Evolutionary conservation across 2,329 filamentous ascomycete genomes (phyloP).

Genomic region (Fusarium sp.): DNA sequence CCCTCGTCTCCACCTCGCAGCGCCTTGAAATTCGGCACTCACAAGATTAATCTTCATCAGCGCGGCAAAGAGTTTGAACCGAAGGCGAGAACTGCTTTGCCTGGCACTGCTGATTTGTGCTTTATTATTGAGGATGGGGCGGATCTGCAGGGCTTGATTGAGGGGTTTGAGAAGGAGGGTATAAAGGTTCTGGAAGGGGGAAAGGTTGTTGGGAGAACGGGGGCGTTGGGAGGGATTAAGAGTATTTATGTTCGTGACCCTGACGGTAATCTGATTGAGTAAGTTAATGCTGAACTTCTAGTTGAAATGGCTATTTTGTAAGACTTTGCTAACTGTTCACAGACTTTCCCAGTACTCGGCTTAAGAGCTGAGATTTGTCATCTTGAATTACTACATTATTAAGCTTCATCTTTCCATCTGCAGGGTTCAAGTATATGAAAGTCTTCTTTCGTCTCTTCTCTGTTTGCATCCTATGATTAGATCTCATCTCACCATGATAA

Average conservation of each 20-base stretch:
- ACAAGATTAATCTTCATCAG: conserved; percentile 70
- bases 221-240: conserved; percentile 61
- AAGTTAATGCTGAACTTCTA: conserved; percentile 50
- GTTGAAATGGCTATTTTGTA: rapidly evolving
- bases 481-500: neutral
- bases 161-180: conserved; percentile 50
- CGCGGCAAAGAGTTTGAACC: conserved; percentile 66
- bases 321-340: rapidly evolving
- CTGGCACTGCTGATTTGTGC: conserved; percentile 67
- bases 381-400: neutral
- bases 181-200: conserved; percentile 61
- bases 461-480: no score
- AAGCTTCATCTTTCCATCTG: rapidly evolving
- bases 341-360: conserved; percentile 4
- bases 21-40: conserved; percentile 63
- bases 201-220: conserved; percentile 61
- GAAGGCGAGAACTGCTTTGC: conserved; percentile 60
- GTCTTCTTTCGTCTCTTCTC: rapidly evolving
- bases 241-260: conserved; percentile 69
- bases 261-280: conserved; percentile 70
- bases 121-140: conserved; percentile 60
- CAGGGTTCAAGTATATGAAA: rapidly evolving
- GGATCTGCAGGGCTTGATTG: conserved; percentile 56
- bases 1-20: conserved; percentile 49
- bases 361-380: neutral